Evolutionary conservation across 2,329 filamentous ascomycete species (phyloP).

Genomic region (Fusarium musae): DNA sequence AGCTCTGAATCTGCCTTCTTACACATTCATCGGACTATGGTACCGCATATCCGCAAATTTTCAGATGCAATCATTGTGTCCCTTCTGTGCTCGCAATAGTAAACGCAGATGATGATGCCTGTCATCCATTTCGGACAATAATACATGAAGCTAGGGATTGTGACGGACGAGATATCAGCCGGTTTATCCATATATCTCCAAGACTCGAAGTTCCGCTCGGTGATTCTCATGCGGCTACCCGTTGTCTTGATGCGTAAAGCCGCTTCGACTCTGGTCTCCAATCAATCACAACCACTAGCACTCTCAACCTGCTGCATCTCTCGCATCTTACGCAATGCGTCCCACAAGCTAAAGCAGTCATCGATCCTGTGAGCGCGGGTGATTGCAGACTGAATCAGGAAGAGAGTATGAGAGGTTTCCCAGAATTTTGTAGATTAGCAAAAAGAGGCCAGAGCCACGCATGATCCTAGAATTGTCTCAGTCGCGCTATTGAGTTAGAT

Average conservation of each 20-base stretch:
- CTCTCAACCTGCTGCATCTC: neutral
- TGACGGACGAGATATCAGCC: neutral
- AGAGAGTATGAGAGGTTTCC: neutral
- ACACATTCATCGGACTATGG: too few relatives aligned
- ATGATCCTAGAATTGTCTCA: neutral
- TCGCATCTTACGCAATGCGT: neutral
- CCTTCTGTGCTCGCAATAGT: neutral
- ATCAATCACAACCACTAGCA: neutral
- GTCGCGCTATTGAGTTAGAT: neutral
- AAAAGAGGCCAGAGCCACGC: neutral
- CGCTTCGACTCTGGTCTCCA: neutral
- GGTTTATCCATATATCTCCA: neutral
- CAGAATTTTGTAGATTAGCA: neutral
- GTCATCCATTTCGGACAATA: neutral
- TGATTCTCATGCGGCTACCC: slow-evolving; percentile 5
- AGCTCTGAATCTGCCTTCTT: neutral
- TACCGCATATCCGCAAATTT: neutral
- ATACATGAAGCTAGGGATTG: neutral
- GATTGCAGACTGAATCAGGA: slow-evolving; percentile 5
- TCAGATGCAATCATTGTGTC: too few relatives aligned
- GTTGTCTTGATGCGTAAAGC: neutral
- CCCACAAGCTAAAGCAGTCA: slow-evolving; percentile 1
- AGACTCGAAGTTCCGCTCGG: neutral
- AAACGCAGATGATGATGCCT: neutral
- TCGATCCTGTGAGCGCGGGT: slow-evolving; percentile 16